Evolutionary conservation across 495 filamentous ascomycete species (phyloP), one percentile per base, ranked within the genome.

Genomic region (Margaritispora aquatica): DNA sequence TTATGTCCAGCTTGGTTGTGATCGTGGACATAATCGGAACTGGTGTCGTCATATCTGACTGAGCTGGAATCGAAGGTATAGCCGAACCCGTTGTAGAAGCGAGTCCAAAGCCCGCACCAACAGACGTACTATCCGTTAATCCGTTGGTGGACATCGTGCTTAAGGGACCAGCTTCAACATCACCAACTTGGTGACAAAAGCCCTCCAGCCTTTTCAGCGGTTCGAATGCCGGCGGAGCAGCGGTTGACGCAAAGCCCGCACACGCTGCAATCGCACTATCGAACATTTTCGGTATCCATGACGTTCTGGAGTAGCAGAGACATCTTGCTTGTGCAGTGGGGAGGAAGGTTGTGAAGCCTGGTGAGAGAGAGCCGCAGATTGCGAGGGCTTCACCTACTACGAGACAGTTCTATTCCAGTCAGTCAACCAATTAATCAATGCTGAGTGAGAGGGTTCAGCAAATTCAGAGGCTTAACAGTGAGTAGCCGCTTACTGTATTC

Each of bases 271-370:
- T 54, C 0, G 63, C 63, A 19, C 23, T 29, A 19, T 66, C 63
- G 38, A 66, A 66, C 10, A 63, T 29, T 15, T 29, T 51, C 2
- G 63, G 63, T 5, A 9, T 10, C 63, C 63, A 66, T 7, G 26
- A 21, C 23, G 63, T 60, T 26, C 46, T 60, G 7, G 55, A 59
- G 31, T 66, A 66, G 38, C 63, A 66, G 15, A 66, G 56, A 50
- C 63, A 66, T 24, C 46, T 47, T 38, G 63, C 63, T 56, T 66
- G 63, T 36, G 22, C 20, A 11, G 52, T 49, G n/a, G 60, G 54
- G 3, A 27, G 46, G 1, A 66, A 26, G 2, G 59, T 54, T n/a
- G 56, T 63, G 53, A 66, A 66, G 31, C 53, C 59, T 44, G 56
- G 57, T 2, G 52, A 57, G 11, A 66, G 48, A 17, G 60, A 60